A percentile compares a stretch with the other conserved stretches of the same genome.
These are phyloP conservation scores for Cylindrodendrum hubeiense DNA, from an alignment of 2,329 filamentous ascomycete genomes.

Conservation along the genomic window DNA sequence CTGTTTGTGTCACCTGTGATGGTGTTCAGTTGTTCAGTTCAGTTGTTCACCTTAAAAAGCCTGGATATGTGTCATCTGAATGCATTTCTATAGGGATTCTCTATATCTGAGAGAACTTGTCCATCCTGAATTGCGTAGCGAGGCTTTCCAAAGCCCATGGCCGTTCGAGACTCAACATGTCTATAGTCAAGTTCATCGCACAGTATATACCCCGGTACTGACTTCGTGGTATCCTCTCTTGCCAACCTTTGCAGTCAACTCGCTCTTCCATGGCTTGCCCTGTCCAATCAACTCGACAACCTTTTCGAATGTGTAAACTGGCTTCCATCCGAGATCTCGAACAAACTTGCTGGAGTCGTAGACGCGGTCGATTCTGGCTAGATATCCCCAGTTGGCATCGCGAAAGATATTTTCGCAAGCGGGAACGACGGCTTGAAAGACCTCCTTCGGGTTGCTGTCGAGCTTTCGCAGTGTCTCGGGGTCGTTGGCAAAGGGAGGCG, in stretches of 20 bases:
- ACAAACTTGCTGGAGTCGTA: constrained; percentile 59
- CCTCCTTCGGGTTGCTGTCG: constrained; percentile 48
- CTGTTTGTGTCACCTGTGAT: no score
- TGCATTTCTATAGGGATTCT: no score
- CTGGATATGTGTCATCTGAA: no score
- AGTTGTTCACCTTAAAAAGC: no score
- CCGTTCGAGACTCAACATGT: neutral
- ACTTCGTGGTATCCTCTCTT: constrained; percentile 59
- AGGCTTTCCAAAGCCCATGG: neutral
- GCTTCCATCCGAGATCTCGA: constrained; percentile 57
- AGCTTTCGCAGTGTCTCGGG: constrained; percentile 48
- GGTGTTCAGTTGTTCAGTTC: no score
- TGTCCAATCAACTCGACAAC: constrained; percentile 49
- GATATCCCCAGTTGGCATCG: constrained; percentile 51
- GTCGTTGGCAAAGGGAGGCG: constrained; percentile 53
- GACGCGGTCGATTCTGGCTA: constrained; percentile 56
- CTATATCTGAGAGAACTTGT: no score
- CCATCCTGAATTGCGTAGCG: no score
- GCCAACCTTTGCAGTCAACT: constrained; percentile 54
- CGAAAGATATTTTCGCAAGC: constrained; percentile 48
- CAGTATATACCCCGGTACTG: constrained; percentile 58
- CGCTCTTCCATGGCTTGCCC: constrained; percentile 55
- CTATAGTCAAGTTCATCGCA: constrained; percentile 36
- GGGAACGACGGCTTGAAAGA: constrained; percentile 45
- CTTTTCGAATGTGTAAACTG: constrained; percentile 55